Evolutionary conservation across 2,329 filamentous ascomycete genomes (phyloP), one percentile per base, ranked within the genome.

Genomic region (Paracoccidioides lutzii): DNA sequence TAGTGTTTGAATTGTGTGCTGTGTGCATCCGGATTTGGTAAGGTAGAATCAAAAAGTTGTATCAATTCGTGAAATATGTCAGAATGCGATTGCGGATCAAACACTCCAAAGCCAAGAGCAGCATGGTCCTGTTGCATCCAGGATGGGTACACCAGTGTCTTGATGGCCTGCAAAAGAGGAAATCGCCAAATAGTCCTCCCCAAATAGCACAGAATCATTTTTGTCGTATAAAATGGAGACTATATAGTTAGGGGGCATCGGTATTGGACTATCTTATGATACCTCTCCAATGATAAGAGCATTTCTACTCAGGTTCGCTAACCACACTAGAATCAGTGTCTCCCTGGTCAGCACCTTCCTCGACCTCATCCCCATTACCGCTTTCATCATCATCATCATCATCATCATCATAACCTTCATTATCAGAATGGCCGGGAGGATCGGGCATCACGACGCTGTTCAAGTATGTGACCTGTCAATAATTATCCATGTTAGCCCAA

Each of bases 371-470:
- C 45, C 22, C 22, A 22, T 22, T 22, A 22, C 22, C 22, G 22
- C 9, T 32, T 33, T 52, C 59, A 14, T 64, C 63, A 22, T 22
- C 22, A 22, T 22, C 22, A 22, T n/a, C n/a, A 22, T 62, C 71
- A 0, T 70, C 70, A 4, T 70, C 71, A 9, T 67, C 67, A 7
- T 66, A 66, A 53, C 44, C 51, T 35, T 73, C 72, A 4, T 67
- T 65, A 9, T 73, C 73, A 12, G 76, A 76, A 5, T 76, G 76
- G 65, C 88, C 85, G 3, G 76, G 76, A 5, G 76, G 76, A 65
- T 89, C 86, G 3, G 86, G 85, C 84, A 87, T 87, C 57, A 88
- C 83, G 45, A 87, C 77, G 57, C 76, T 80, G 64, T 89, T 90
- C 58, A 89, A 68, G 69, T 86, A 87, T 35, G 82, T 81, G 54